Evolutionary conservation across 2,329 filamentous ascomycete genomes (phyloP).

Genomic region (Colletotrichum godetiae): DNA sequence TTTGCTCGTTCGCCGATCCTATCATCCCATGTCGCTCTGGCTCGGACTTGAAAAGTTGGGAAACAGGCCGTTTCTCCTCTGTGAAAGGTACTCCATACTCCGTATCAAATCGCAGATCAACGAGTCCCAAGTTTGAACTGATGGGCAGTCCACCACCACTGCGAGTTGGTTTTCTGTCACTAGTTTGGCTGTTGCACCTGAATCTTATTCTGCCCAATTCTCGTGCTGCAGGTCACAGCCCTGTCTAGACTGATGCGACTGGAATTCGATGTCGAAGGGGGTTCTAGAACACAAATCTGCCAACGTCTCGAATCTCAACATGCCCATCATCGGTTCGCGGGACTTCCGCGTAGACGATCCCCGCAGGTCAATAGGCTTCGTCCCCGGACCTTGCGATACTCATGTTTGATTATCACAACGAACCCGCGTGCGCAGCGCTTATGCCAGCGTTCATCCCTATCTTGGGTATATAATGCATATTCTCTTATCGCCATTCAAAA

Average conservation of each 20-base stretch:
- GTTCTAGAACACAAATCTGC: not conserved
- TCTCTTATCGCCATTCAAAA: constrained; percentile 12
- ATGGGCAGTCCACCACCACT: not conserved
- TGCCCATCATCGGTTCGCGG: not conserved
- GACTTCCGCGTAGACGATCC: constrained; percentile 9
- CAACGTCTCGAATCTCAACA: not conserved
- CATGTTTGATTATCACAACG: not conserved
- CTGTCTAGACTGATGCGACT: not conserved
- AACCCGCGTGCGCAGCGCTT: constrained; percentile 5
- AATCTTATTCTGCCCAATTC: not conserved
- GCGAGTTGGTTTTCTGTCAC: not conserved
- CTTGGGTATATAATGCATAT: not conserved
- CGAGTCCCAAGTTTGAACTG: not conserved
- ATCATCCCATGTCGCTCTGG: constrained; percentile 2
- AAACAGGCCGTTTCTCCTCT: not conserved
- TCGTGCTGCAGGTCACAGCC: not conserved
- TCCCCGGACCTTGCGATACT: constrained; percentile 4
- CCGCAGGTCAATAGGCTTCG: not conserved
- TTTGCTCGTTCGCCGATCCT: not conserved
- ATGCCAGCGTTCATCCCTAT: constrained; percentile 17
- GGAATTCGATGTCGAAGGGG: not conserved
- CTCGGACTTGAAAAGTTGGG: not conserved
- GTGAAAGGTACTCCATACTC: not conserved
- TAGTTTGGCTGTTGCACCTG: not conserved
- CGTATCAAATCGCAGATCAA: not conserved